Base-by-base conservation (phyloP, 805 yeast species). In the Yarrowia deformans region DNA sequence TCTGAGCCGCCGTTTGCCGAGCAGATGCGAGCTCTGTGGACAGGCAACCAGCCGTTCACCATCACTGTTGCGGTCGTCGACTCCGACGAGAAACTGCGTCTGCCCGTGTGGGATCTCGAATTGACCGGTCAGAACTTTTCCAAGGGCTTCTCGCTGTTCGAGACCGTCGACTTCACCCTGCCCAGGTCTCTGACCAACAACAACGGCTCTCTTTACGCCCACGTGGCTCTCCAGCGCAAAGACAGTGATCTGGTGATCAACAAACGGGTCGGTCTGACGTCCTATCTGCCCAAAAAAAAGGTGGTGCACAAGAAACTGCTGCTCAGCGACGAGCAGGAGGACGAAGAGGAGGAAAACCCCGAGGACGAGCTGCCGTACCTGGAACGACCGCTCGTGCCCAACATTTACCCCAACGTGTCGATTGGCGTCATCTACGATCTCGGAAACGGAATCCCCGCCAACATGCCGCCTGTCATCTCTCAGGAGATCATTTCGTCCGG, bases 351-450 rank as follows among this genome's bases (percentile, higher is more conserved):
- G 9, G n/a, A 23, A 4, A 23, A 23, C 29, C 29, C 34, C 6
- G 61, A 72, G 37, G n/a, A 73, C 58, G 70, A 50, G 3, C 23
- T 46, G 45, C 54, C 34, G 39, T 55, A 23, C 43, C 19, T 18
- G 43, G 50, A 45, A 60, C 13, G 69, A 68, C 64, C 70, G 3
- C 71, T 77, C 34, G 74, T 74, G n/a, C 70, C 79, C 0, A 79
- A 75, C 71, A 79, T 79, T 77, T 79, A 80, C 71, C 82, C 82
- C 29, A 79, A 80, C 60, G 75, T 80, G 32, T 76, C 79, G 0
- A 69, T 81, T 6, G 75, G 74, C 2, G 39, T 80, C 14, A 72
- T 76, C 3, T 67, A 73, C 60, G 72, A 74, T 19, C 45, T 49
- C 16, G 67, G 56, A 14, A 48, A 46, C 56, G 56, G 54, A 0